Conservation (phyloP, 2,329 filamentous ascomycete genomes). For the Aspergillus fumigatiaffinis region DNA sequence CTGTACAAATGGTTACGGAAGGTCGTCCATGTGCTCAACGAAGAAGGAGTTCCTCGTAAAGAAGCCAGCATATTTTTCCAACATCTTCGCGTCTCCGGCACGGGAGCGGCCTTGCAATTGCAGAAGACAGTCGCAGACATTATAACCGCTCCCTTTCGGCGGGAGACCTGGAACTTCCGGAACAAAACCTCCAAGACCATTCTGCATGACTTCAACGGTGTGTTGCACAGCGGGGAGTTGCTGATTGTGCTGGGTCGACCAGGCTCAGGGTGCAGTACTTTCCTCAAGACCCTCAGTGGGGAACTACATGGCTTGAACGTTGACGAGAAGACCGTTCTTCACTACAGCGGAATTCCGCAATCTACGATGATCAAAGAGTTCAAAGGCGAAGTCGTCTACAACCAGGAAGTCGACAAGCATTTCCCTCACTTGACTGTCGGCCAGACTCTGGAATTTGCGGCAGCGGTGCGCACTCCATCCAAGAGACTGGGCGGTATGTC, state of each 20-base stretch:
- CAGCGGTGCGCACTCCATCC: conserved; percentile 55
- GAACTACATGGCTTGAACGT: conserved; percentile 75
- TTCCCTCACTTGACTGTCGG: conserved; percentile 64
- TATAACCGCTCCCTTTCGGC: conserved; percentile 16
- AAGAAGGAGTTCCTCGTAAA: conserved; percentile 2
- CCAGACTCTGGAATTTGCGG: conserved; percentile 73
- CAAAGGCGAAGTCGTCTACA: conserved; percentile 36
- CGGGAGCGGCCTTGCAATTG: conserved; percentile 23
- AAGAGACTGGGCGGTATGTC: conserved; percentile 24
- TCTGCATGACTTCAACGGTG: conserved; percentile 56
- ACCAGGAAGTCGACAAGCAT: conserved; percentile 64
- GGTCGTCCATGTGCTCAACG: not conserved
- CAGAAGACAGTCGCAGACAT: conserved; percentile 19
- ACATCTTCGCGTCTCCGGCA: conserved; percentile 22
- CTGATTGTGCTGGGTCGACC: conserved; percentile 49
- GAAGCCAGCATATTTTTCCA: conserved; percentile 21
- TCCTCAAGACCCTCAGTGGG: conserved; percentile 76
- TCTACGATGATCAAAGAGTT: conserved; percentile 32
- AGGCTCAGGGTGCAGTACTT: conserved; percentile 63
- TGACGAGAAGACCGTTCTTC: conserved; percentile 65
- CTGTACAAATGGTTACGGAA: conserved; percentile 4
- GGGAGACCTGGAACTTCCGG: conserved; percentile 12
- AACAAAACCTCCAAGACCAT: conserved; percentile 42
- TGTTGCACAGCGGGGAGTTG: conserved; percentile 51
- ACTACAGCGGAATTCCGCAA: conserved; percentile 64